phyloP scores from a whole-genome alignment of 1,139 yeast species.

The Kluyveromyces sp. region DNA sequence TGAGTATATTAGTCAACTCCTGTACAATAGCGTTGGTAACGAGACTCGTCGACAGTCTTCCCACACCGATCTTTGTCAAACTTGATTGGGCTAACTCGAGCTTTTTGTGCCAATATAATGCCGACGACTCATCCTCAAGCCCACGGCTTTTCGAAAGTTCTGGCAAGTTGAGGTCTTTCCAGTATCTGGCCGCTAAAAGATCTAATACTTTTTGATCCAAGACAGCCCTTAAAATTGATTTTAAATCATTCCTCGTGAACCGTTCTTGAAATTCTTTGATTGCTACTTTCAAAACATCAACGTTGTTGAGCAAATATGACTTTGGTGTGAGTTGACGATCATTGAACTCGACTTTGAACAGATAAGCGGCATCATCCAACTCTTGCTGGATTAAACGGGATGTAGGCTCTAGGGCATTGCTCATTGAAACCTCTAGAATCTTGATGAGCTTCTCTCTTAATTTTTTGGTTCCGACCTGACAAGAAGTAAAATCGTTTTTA shows the following conservation, averaged over 20 bases:
- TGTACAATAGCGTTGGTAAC: conserved; percentile 73
- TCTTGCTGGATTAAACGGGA: conserved; percentile 81
- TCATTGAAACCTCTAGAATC: conserved; percentile 88
- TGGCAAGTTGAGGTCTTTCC: conserved; percentile 53
- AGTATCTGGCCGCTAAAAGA: conserved; percentile 79
- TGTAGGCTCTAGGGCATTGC: conserved; percentile 80
- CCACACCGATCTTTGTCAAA: conserved; percentile 87
- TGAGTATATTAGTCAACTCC: conserved; percentile 61
- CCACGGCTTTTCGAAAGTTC: conserved; percentile 23
- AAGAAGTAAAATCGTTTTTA: conserved; percentile 52
- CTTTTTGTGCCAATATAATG: conserved; percentile 81
- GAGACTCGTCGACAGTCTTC: conserved; percentile 76
- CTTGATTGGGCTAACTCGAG: conserved; percentile 77
- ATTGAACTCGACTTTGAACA: conserved; percentile 92
- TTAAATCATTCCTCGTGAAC: conserved; percentile 78
- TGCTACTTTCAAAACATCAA: conserved; percentile 78
- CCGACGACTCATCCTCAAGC: conserved; percentile 43
- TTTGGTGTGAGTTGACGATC: conserved; percentile 92
- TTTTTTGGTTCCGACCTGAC: conserved; percentile 69
- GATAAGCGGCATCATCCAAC: conserved; percentile 86
- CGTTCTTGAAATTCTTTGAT: conserved; percentile 80
- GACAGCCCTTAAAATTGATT: conserved; percentile 70
- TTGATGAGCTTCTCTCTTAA: conserved; percentile 76
- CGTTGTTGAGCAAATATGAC: conserved; percentile 84
- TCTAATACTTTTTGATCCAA: conserved; percentile 86